Conservation (phyloP, 192 early-diverging fungal genomes). For the Cetraspora pellucida region DNA sequence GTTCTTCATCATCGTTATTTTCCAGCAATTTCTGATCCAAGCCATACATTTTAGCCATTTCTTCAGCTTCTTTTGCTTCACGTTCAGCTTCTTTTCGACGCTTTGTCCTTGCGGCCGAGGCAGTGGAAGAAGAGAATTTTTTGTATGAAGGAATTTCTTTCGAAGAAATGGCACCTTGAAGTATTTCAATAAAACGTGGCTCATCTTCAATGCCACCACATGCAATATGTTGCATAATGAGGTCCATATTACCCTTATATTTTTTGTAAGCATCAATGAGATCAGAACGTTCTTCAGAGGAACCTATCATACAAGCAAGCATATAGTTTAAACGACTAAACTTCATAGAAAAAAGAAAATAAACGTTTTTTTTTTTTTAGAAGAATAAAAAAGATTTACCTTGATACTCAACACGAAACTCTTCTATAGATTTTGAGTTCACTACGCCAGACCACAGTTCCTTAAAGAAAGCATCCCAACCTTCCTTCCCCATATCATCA, state of each 20-base stretch:
- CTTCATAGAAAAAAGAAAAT: too few species aligned
- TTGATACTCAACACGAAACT: slow-evolving; percentile 72
- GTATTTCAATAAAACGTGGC: slow-evolving; percentile 59
- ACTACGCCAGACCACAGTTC: slow-evolving; percentile 76
- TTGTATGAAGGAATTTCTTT: slow-evolving; percentile 55
- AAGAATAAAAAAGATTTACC: slow-evolving; percentile 37
- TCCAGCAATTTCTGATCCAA: slow-evolving; percentile 50
- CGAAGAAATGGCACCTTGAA: slow-evolving; percentile 64
- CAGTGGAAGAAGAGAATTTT: slow-evolving; percentile 57
- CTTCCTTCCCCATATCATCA: slow-evolving; percentile 47
- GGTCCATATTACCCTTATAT: slow-evolving; percentile 71
- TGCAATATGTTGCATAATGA: slow-evolving; percentile 65
- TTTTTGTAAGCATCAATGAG: slow-evolving; percentile 66
- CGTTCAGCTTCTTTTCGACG: slow-evolving; percentile 59
- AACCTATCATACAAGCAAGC: slow-evolving; percentile 46
- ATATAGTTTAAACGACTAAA: not conserved
- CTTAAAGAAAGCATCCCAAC: slow-evolving; percentile 82
- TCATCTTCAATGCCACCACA: slow-evolving; percentile 67
- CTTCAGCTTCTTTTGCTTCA: slow-evolving; percentile 65
- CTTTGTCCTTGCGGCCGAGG: slow-evolving; percentile 43
- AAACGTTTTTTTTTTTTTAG: slow-evolving; percentile 4
- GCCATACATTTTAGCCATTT: slow-evolving; percentile 58
- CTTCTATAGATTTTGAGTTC: slow-evolving; percentile 70
- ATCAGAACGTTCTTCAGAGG: slow-evolving; percentile 75
- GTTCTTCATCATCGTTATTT: slow-evolving; percentile 44